Base-by-base conservation (phyloP, 1,139 yeast species). In the Suhomyces bolitotheri region DNA sequence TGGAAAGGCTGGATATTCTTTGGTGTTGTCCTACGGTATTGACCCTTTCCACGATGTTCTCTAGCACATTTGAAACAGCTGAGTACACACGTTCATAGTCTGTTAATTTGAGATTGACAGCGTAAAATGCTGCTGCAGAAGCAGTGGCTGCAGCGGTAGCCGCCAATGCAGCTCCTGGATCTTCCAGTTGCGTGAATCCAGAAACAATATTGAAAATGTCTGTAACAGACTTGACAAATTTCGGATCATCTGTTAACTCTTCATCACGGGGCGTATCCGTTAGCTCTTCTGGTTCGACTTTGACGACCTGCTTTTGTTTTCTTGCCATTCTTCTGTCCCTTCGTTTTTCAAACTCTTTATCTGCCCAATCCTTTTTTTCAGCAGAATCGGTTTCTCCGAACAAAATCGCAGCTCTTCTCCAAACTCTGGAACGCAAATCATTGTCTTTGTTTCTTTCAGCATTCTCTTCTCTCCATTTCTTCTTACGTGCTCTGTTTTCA, bases 391-490 rank as follows among this genome's bases (percentile, higher is more conserved):
- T 67, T 9, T 67, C 71, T 1, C 96, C 95, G 61, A 79, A 89
- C 45, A 83, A 63, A 13, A 63, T 60, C 27, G 66, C 67, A 0
- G 97, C 97, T 29, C 92, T 68, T 46, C 81, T 82, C 43, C 76
- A 71, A 17, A 92, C 83, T 36, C 97, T 68, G 1, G 86, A 78
- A 35, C 95, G 72, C 40, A 90, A 64, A 55, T 90, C 97, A 49
- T 86, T 84, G 55, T 88, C 96, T 61, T 87, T 82, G 56, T 90
- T 90, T 45, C 94, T 72, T 44, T 83, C 84, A 11, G 77, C 75
- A 55, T 90, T 89, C 23, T 79, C 82, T 43, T 81, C 92, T 53
- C 97, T 76, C 97, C 97, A 92, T 48, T 80, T 78, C 63, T 89
- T 82, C 63, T 92, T 92, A 25, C 97, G 72, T 44, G 85, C 92